Conservation (phyloP, 1,284 basidiomycete genomes). For the Cryptococcus sp. region DNA sequence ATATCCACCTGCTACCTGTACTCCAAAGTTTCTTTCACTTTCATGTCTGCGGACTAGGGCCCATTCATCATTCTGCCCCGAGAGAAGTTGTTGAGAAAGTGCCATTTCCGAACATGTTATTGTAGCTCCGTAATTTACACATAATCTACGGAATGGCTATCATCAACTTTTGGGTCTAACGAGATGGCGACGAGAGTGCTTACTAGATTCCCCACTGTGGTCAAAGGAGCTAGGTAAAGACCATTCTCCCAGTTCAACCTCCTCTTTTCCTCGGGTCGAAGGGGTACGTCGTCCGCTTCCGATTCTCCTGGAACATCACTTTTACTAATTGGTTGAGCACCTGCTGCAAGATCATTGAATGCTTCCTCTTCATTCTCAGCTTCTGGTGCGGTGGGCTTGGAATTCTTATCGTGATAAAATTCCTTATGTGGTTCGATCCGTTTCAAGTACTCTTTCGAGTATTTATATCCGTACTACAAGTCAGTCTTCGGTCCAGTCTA, state of each 20-base stretch:
- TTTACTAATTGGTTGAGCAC: conserved; percentile 24
- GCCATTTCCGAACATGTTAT: conserved; percentile 95
- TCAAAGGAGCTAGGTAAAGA: conserved; percentile 89
- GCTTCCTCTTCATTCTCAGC: conserved; percentile 42
- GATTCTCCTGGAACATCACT: conserved; percentile 33
- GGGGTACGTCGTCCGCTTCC: conserved; percentile 48
- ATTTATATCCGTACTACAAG: conserved; percentile 57
- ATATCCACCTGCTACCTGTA: conserved; percentile 61
- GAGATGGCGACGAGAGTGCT: conserved; percentile 31
- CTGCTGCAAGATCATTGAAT: conserved; percentile 12
- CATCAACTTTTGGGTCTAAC: background rate
- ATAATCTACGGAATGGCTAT: conserved; percentile 84
- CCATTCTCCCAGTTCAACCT: conserved; percentile 80
- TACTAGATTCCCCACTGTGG: conserved; percentile 91
- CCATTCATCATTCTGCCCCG: conserved; percentile 85
- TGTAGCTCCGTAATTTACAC: conserved; percentile 79
- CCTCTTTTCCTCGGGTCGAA: conserved; percentile 77
- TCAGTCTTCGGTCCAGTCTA: too few relatives aligned
- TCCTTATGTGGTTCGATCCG: conserved; percentile 54
- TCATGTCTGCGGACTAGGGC: conserved; percentile 81
- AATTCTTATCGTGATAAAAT: conserved; percentile 12
- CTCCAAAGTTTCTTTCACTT: conserved; percentile 82
- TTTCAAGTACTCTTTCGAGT: conserved; percentile 64
- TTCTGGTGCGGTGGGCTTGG: background rate
- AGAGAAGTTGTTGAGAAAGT: conserved; percentile 72